Evolutionary conservation across 1,139 yeast species (phyloP).

Genomic region (Geotrichum carabidarum): DNA sequence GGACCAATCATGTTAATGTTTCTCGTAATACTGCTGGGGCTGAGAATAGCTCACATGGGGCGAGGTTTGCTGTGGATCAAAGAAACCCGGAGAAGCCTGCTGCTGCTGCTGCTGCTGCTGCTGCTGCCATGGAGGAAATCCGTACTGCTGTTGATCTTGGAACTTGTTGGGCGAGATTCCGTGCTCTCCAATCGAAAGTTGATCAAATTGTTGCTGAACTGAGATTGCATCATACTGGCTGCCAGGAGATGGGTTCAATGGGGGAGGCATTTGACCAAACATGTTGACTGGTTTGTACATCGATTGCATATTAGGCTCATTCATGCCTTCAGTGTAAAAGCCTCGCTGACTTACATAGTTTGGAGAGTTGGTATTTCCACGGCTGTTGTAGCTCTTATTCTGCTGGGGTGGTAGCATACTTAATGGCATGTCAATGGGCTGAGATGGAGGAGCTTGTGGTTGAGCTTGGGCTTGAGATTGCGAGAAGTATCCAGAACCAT

Average conservation of each 20-base stretch:
- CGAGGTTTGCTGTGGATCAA: slow-evolving; percentile 4
- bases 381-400: slow-evolving; percentile 6
- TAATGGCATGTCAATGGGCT: background rate
- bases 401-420: background rate
- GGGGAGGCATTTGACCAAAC: slow-evolving; percentile 4
- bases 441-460: background rate
- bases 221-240: background rate
- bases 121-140: slow-evolving; percentile 1
- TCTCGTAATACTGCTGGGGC: slow-evolving; percentile 15
- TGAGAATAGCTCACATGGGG: slow-evolving; percentile 6
- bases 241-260: background rate
- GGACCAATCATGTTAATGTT: slow-evolving; percentile 5
- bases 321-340: slow-evolving; percentile 1
- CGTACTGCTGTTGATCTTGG: slow-evolving; percentile 2
- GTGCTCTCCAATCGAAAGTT: slow-evolving; percentile 8
- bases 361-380: background rate
- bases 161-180: slow-evolving; percentile 14
- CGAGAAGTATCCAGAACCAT: slow-evolving; percentile 6
- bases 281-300: background rate
- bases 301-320: background rate
- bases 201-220: slow-evolving; percentile 15
- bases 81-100: slow-evolving; percentile 6
- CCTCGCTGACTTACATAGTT: slow-evolving; percentile 11
- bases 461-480: background rate
- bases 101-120: slow-evolving; percentile 7